These are phyloP conservation scores for Myxozyma melibiosi DNA, from an alignment of 805 yeast species.

Conservation along the genomic window DNA sequence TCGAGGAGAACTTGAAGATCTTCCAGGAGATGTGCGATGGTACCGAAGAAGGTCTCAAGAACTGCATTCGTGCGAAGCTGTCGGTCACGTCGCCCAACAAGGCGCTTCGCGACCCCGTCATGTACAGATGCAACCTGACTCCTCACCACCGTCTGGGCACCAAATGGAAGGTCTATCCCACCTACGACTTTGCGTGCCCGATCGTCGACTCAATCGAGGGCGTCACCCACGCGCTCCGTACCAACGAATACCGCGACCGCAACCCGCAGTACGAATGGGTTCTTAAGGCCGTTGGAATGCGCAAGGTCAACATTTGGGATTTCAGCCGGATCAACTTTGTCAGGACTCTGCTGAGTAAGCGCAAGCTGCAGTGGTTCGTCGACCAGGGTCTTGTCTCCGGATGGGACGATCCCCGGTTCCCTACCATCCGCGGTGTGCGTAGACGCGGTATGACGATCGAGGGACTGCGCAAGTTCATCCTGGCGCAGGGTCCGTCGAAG, in stretches of 20 bases:
- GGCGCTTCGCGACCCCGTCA: constrained; percentile 96
- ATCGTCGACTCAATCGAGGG: constrained; percentile 95
- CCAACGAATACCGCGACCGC: constrained; percentile 98
- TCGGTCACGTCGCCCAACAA: constrained; percentile 89
- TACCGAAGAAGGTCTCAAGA: constrained; percentile 86
- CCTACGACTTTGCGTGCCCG: constrained; percentile 98
- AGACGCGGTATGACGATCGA: constrained; percentile 99
- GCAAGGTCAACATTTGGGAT: constrained; percentile 97
- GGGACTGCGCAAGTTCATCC: constrained; percentile 90
- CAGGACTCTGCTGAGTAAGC: constrained; percentile 91
- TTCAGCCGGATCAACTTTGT: constrained; percentile 96
- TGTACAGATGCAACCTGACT: constrained; percentile 94
- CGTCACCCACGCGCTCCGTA: constrained; percentile 96
- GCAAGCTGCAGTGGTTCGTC: constrained; percentile 99
- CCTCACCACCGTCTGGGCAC: constrained; percentile 98
- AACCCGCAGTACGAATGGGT: constrained; percentile 98
- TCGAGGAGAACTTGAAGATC: constrained; percentile 85
- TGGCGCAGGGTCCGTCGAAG: constrained; percentile 97
- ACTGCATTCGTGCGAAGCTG: constrained; percentile 96
- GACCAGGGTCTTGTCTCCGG: constrained; percentile 82
- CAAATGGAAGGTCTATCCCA: constrained; percentile 95
- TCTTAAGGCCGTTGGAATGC: constrained; percentile 72
- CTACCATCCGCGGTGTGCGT: constrained; percentile 94
- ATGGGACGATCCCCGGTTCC: constrained; percentile 99
- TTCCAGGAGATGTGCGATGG: constrained; percentile 90